Conservation (phyloP, 306 rosid genomes). For the Morella rubra region DNA sequence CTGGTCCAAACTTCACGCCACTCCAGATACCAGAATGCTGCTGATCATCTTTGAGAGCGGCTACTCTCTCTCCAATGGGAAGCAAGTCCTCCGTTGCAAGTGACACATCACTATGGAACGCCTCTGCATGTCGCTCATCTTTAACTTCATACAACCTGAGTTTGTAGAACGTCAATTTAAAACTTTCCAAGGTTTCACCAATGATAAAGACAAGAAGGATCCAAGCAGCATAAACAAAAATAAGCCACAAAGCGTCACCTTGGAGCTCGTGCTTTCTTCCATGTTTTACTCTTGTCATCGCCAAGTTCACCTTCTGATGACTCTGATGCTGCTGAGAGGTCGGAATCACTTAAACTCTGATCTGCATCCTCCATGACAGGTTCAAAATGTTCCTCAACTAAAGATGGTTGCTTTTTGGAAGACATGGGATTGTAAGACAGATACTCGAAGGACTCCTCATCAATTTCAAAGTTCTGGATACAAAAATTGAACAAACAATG, state of each 20-base stretch:
- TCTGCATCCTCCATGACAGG: conserved; percentile 64
- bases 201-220: neutral
- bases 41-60: conserved; percentile 43
- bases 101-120: conserved; percentile 70
- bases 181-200: neutral
- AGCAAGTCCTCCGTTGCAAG: conserved; percentile 70
- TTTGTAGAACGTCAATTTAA: neutral
- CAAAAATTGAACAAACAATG: conserved; percentile 20
- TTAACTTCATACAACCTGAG: conserved; percentile 80
- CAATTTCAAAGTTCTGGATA: conserved; percentile 69
- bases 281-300: conserved; percentile 6
- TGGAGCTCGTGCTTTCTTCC: conserved; percentile 50
- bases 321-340: conserved; percentile 36
- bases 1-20: conserved; percentile 73
- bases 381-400: conserved; percentile 79
- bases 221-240: conserved; percentile 6
- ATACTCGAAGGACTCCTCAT: conserved; percentile 68
- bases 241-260: conserved; percentile 46
- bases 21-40: conserved; percentile 38
- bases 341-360: conserved; percentile 49
- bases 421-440: conserved; percentile 80
- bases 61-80: conserved; percentile 81
- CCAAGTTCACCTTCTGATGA: conserved; percentile 51
- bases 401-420: conserved; percentile 70
- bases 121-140: conserved; percentile 89